Base-by-base conservation (phyloP, 192 early-diverging fungal genomes). In the Fimicolochytrium jonesii region DNA sequence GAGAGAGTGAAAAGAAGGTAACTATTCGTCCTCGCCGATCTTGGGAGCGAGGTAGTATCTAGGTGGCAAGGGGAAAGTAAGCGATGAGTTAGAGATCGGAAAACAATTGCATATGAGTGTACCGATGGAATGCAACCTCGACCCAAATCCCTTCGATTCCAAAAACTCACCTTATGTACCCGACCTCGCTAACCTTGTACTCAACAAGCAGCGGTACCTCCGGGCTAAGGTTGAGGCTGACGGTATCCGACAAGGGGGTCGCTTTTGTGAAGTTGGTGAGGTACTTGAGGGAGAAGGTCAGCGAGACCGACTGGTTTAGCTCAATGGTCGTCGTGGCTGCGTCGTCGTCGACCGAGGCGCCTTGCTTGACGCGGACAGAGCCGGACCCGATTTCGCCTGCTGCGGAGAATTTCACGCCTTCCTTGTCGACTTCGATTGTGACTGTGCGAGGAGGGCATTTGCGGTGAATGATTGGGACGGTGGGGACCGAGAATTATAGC, bases 221-320 rank as follows among this genome's bases (percentile, higher is more conserved):
- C 65, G 87, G 78, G 34, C 88, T 88, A 68, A 99, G 79, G 68
- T 79, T 81, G 44, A 97, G 77, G 44, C 79, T 88, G 59, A 99
- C 94, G 22, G 62, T 74, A 15, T 76, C 70, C 7, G 88, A 77
- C 26, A 97, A 74, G 4, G 92, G 88, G 13, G 92, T 92, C 25
- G 95, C 94, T 81, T 97, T 99, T 50, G 93, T 84, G 67, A 99
- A 99, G 81, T 91, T 90, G 59, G 80, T 75, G 28, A 99, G 78
- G 76, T 94, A 99, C 77, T 97, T 99, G 61, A 97, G 83, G 15
- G 91, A 87, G 64, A 95, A 92, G 59, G 88, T 90, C 50, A 95
- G 78, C 37, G 76, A 78, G 6, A 94, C 92, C 31, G 89, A 83
- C 68, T 88, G 82, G 60, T 83, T 77, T 15, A 96, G 74, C 50